Evolutionary conservation across 306 rosid species (phyloP).

Genomic region (Citrullus mucosospermus): DNA sequence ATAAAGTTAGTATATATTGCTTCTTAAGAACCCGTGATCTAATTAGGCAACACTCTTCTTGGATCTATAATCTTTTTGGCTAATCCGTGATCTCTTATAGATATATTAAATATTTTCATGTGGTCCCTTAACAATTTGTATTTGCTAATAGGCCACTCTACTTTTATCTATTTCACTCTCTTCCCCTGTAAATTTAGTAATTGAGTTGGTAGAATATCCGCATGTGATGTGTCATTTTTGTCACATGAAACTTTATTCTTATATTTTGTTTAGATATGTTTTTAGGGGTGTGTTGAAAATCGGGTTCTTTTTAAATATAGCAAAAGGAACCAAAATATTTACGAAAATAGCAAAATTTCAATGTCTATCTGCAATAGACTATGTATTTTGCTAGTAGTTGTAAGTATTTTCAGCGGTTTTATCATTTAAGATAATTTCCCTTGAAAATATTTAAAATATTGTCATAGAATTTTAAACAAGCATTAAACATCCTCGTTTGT

Average conservation of each 20-base stretch:
- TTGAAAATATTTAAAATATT: no score
- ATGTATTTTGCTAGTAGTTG: no score
- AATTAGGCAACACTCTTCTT: not conserved
- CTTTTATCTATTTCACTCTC: not conserved
- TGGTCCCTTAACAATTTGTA: not conserved
- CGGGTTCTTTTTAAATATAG: no score
- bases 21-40: slow-evolving; percentile 3
- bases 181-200: no score
- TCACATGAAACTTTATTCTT: not conserved
- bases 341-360: no score
- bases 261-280: not conserved
- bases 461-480: no score
- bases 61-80: not conserved
- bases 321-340: no score
- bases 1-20: not conserved
- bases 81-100: not conserved
- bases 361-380: no score
- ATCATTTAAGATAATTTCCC: no score
- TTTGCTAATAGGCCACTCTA: not conserved
- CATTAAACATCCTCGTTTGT: no score
- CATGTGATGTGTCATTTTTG: not conserved
- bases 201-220: not conserved
- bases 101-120: not conserved
- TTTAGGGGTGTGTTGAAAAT: no score
- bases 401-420: no score